phyloP scores from a whole-genome alignment of 345 rosid genomes.

The Bretschneidera sinensis region DNA sequence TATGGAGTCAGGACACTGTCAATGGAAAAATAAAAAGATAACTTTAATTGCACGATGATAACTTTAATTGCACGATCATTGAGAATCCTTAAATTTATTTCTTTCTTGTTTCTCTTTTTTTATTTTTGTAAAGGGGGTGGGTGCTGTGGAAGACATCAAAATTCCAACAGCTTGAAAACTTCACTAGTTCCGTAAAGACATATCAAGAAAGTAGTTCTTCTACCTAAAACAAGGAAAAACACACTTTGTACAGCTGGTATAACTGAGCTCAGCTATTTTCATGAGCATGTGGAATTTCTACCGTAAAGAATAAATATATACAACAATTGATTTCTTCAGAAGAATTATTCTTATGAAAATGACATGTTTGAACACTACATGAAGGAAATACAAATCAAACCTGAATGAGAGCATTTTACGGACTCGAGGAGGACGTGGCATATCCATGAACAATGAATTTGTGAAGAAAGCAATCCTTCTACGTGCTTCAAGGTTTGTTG shows the following conservation, averaged over 20 bases:
- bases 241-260: neutral
- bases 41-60: conserved; percentile 13
- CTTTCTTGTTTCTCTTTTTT: neutral
- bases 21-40: conserved; percentile 19
- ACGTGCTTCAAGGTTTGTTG: conserved; percentile 94
- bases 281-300: neutral
- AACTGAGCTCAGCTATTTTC: neutral
- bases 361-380: conserved; percentile 1
- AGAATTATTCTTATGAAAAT: neutral
- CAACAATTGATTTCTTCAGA: conserved; percentile 11
- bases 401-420: conserved; percentile 96
- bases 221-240: neutral
- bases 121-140: neutral
- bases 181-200: neutral
- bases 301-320: conserved; percentile 5
- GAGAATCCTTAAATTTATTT: neutral
- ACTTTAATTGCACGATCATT: neutral
- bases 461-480: conserved; percentile 91
- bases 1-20: conserved; percentile 94
- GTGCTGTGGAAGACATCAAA: no score
- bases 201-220: conserved; percentile 7
- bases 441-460: conserved; percentile 94
- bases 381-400: conserved; percentile 21
- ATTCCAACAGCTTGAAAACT: conserved; percentile 4
- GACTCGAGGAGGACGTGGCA: conserved; percentile 93